A percentile compares a stretch with the other conserved stretches of the same genome.
These are phyloP conservation scores for Tricladium varicosporioides DNA, from an alignment of 2,329 filamentous ascomycete species.

Conservation along the genomic window DNA sequence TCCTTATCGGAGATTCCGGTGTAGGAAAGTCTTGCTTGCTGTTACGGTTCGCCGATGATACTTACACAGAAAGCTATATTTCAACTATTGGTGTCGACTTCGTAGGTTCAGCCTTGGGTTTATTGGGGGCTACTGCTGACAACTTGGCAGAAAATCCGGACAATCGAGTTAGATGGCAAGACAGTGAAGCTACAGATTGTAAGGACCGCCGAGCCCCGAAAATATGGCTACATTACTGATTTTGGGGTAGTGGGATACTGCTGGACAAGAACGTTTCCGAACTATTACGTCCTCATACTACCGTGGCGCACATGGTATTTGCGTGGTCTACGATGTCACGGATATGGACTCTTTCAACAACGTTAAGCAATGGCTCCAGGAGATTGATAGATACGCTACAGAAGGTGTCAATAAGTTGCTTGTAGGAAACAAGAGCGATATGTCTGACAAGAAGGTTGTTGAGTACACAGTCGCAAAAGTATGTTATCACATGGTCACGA, in stretches of 20 bases:
- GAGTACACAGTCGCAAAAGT: conserved; percentile 99
- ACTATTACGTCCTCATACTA: conserved; percentile 99
- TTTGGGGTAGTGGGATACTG: conserved; percentile 85
- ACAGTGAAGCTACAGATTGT: conserved; percentile 99
- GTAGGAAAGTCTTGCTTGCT: conserved; percentile 99
- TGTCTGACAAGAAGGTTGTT: conserved; percentile 99
- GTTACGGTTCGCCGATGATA: conserved; percentile 96
- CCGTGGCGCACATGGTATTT: conserved; percentile 97
- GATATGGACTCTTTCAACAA: conserved; percentile 99
- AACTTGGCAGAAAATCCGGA: conserved; percentile 86
- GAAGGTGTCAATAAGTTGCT: conserved; percentile 99
- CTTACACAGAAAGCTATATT: conserved; percentile 99
- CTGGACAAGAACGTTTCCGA: conserved; percentile 98
- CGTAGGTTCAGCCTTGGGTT: conserved; percentile 52
- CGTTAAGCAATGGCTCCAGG: conserved; percentile 99
- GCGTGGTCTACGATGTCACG: conserved; percentile 99
- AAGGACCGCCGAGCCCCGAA: conserved; percentile 41
- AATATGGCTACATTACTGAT: conserved; percentile 30
- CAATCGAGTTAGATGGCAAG: conserved; percentile 99
- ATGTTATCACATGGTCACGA: conserved; percentile 37
- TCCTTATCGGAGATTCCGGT: conserved; percentile 99
- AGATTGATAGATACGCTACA: conserved; percentile 98
- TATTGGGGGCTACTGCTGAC: conserved; percentile 32
- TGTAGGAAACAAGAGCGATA: conserved; percentile 99
- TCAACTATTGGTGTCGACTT: conserved; percentile 99